Conservation (phyloP, 306 rosid genomes). For the Cucumis melo region DNA sequence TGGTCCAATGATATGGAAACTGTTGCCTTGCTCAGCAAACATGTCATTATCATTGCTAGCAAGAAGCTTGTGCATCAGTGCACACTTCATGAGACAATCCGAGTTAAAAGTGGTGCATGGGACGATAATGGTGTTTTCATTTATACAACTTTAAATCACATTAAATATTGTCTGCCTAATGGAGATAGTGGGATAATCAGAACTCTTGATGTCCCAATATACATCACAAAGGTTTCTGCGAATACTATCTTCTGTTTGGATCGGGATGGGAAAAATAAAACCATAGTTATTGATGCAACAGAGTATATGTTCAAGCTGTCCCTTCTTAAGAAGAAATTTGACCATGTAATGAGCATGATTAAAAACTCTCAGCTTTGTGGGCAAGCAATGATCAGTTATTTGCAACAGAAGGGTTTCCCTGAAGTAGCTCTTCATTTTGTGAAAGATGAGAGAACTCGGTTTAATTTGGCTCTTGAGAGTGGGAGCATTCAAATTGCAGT, state of each 20-base stretch:
- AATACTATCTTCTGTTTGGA: conserved; percentile 73
- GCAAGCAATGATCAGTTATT: conserved; percentile 87
- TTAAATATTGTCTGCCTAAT: conserved; percentile 81
- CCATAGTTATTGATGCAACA: conserved; percentile 63
- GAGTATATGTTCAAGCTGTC: conserved; percentile 83
- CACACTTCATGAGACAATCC: conserved; percentile 92
- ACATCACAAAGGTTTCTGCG: conserved; percentile 75
- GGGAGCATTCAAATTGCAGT: conserved; percentile 90
- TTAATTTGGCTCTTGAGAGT: conserved; percentile 87
- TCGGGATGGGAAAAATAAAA: conserved; percentile 77
- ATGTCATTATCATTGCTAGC: conserved; percentile 72
- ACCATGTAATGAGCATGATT: conserved; percentile 88
- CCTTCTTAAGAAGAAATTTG: conserved; percentile 57
- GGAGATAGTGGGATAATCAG: conserved; percentile 88
- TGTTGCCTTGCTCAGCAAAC: conserved; percentile 91
- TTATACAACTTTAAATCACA: conserved; percentile 77
- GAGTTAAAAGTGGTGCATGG: conserved; percentile 94
- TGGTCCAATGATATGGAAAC: conserved; percentile 88
- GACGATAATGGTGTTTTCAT: conserved; percentile 92
- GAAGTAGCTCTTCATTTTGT: conserved; percentile 96
- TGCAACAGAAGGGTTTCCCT: conserved; percentile 91
- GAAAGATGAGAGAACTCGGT: conserved; percentile 79
- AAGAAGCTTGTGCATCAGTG: conserved; percentile 86
- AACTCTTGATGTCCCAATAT: conserved; percentile 81
- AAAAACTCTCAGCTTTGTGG: conserved; percentile 88